phyloP scores from a whole-genome alignment of 371 early-diverging fungal species.

The Thermomucor indicae-seudaticae region DNA sequence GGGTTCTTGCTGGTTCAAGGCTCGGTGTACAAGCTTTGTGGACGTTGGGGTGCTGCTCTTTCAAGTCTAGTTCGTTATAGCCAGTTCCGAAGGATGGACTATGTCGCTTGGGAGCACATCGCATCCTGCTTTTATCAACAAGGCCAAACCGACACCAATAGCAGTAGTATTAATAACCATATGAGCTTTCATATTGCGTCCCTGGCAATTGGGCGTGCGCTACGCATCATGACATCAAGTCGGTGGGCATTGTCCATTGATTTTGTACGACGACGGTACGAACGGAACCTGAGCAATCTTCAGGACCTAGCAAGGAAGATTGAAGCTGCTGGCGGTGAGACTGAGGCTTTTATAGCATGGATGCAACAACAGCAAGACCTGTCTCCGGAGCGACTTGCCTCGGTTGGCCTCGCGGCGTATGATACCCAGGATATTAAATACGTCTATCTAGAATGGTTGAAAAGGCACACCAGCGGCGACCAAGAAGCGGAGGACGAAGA shows the following conservation, averaged over 20 bases:
- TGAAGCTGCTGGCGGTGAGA: conserved; percentile 15
- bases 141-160: neutral
- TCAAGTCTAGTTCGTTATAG: conserved; percentile 27
- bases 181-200: conserved; percentile 35
- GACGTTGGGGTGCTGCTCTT: conserved; percentile 28
- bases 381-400: neutral
- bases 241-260: conserved; percentile 27
- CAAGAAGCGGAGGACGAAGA: neutral
- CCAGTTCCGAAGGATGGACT: conserved; percentile 29
- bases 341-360: conserved; percentile 24
- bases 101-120: conserved; percentile 28
- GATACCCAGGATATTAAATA: conserved; percentile 29
- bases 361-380: conserved; percentile 11
- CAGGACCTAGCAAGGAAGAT: conserved; percentile 8
- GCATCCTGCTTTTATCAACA: conserved; percentile 14
- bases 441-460: conserved; percentile 21
- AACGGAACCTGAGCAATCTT: conserved; percentile 17
- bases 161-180: too few relatives aligned
- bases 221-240: conserved; percentile 27
- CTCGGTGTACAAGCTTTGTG: conserved; percentile 27
- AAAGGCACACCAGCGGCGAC: neutral
- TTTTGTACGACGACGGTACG: conserved; percentile 26
- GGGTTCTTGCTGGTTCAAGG: conserved; percentile 29
- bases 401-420: conserved; percentile 19
- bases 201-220: conserved; percentile 26